Percentiles rank a stretch among this genome's conserved stretches.
These are phyloP conservation scores for Boletus reticuloceps DNA, from an alignment of 768 basidiomycete genomes.

Conservation along the genomic window DNA sequence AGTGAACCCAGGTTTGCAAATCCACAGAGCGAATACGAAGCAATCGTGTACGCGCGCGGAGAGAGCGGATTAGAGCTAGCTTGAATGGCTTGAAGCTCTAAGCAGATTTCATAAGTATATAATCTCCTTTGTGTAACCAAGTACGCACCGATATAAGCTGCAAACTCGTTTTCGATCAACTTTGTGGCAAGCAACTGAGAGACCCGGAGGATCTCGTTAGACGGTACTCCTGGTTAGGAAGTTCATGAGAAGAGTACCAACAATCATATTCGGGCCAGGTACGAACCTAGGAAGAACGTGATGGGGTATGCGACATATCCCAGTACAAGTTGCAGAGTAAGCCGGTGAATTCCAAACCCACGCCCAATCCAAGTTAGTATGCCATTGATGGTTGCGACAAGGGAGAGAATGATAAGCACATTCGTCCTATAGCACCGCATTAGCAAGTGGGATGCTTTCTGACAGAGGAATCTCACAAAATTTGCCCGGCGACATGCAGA, in stretches of 20 bases:
- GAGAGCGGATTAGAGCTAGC: constrained; percentile 53
- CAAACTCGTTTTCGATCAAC: constrained; percentile 85
- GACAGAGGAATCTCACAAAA: constrained; percentile 50
- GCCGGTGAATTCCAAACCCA: constrained; percentile 77
- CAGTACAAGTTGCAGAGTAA: constrained; percentile 82
- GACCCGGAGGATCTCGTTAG: constrained; percentile 76
- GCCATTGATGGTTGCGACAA: constrained; percentile 80
- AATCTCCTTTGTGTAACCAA: background rate
- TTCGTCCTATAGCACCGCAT: constrained; percentile 52
- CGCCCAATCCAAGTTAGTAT: constrained; percentile 86
- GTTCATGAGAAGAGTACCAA: constrained; percentile 1
- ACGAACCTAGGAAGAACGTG: constrained; percentile 64
- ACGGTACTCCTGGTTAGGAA: constrained; percentile 58
- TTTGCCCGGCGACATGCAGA: constrained; percentile 82
- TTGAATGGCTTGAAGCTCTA: constrained; percentile 46
- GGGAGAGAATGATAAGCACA: constrained; percentile 80
- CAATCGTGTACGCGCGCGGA: constrained; percentile 74
- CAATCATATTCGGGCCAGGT: background rate
- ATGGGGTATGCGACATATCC: constrained; percentile 89
- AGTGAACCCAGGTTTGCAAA: constrained; percentile 86
- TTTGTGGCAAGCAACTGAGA: constrained; percentile 83
- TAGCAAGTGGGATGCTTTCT: constrained; percentile 1
- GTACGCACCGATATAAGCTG: constrained; percentile 55
- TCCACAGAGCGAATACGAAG: constrained; percentile 85
- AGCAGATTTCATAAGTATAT: background rate